A percentile compares a stretch with the other conserved stretches of the same genome.
Conservation (phyloP, 1,284 basidiomycete genomes). For the Ganoderma sp. region DNA sequence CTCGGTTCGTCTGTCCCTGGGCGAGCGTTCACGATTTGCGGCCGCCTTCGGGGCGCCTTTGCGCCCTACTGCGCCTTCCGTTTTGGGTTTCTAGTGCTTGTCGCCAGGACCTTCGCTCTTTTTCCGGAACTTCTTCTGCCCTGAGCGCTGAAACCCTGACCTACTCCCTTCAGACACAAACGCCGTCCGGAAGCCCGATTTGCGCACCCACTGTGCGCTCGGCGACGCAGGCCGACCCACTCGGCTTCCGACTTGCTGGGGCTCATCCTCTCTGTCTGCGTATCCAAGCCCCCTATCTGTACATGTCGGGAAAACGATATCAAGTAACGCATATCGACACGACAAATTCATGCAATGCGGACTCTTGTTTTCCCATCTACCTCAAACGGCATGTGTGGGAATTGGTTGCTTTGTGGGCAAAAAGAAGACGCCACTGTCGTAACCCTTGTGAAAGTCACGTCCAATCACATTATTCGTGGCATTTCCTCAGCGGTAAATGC, state of each 20-base stretch:
- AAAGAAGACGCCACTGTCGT: neutral
- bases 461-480: neutral
- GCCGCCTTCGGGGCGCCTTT: neutral
- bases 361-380: neutral
- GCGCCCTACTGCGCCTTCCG: neutral
- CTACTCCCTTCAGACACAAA: neutral
- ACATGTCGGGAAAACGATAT: neutral
- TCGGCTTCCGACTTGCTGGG: neutral
- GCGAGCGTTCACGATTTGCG: neutral
- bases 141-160: neutral
- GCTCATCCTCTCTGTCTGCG: neutral
- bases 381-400: neutral
- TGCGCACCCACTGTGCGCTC: neutral
- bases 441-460: neutral
- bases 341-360: neutral
- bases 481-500: constrained; percentile 1
- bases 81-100: neutral
- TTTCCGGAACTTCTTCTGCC: neutral
- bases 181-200: neutral
- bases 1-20: neutral
- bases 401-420: neutral
- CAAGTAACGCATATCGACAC: neutral
- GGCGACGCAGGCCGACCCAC: neutral
- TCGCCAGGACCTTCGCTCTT: neutral
- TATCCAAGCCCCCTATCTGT: too few relatives aligned